phyloP scores from a whole-genome alignment of 371 early-diverging fungal species.

The Fennellomyces sp. region DNA sequence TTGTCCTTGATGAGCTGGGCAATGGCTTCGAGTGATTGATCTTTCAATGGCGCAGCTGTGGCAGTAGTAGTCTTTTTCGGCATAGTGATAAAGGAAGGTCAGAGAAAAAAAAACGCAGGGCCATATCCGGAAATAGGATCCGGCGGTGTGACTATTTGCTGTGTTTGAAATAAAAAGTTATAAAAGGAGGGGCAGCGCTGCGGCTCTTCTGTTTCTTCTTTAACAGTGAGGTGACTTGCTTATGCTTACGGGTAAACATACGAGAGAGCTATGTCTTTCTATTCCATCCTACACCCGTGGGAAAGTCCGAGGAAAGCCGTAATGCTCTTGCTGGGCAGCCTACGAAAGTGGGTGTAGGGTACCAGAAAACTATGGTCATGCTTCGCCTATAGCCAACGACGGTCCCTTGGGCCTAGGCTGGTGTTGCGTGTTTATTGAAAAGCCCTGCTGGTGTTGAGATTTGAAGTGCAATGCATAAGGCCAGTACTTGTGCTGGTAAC shows the following conservation, averaged over 20 bases:
- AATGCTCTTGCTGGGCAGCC: constrained; percentile 48
- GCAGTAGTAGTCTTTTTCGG: background rate
- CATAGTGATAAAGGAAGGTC: no score
- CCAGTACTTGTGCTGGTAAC: constrained; percentile 37
- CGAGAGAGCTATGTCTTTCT: constrained; percentile 42
- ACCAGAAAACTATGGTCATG: constrained; percentile 32
- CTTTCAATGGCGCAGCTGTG: constrained; percentile 12
- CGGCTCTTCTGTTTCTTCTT: constrained; percentile 17
- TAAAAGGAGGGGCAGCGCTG: background rate
- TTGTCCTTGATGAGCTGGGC: constrained; percentile 30
- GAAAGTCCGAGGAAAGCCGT: constrained; percentile 59
- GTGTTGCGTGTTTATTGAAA: constrained; percentile 30
- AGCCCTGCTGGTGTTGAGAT: constrained; percentile 48
- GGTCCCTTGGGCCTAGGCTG: constrained; percentile 12
- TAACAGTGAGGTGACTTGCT: constrained; percentile 44
- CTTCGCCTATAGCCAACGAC: background rate
- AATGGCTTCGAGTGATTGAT: constrained; percentile 25
- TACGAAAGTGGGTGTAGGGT: constrained; percentile 46
- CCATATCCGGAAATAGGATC: no score
- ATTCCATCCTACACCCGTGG: constrained; percentile 39
- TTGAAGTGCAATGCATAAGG: constrained; percentile 57
- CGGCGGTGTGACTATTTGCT: no score
- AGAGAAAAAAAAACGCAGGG: no score
- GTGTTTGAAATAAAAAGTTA: background rate
- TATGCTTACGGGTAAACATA: constrained; percentile 56